These are phyloP conservation scores for Artemisia tridentata DNA, from an alignment of 129 eudicot species.

Conservation along the genomic window DNA sequence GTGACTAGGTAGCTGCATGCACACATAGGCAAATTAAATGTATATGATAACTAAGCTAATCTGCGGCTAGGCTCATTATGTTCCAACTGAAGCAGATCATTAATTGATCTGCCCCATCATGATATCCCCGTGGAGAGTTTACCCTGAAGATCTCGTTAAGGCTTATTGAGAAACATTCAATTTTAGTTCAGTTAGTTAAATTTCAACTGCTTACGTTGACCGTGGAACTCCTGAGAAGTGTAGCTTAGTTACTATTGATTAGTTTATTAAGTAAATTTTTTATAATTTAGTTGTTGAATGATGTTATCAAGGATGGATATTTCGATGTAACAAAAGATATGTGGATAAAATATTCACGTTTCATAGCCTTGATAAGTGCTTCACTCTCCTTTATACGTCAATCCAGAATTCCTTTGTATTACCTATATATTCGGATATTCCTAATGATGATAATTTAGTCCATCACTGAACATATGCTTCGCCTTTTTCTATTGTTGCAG, in stretches of 20 bases:
- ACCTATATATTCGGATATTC: conserved; percentile 4
- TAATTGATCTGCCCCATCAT: background rate
- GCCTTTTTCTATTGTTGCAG: conserved; percentile 39
- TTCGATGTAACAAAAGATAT: background rate
- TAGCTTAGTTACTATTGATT: conserved; percentile 2
- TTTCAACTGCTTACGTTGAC: conserved; percentile 11
- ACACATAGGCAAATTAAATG: background rate
- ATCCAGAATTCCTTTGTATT: background rate
- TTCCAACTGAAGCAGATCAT: conserved; percentile 1
- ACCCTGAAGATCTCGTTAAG: conserved; percentile 3
- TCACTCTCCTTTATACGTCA: conserved; percentile 9
- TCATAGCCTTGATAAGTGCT: conserved; percentile 16
- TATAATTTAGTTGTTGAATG: background rate
- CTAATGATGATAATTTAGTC: background rate
- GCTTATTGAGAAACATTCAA: background rate
- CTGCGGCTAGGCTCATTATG: background rate
- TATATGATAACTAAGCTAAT: background rate
- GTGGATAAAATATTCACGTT: background rate
- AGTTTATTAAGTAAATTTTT: background rate
- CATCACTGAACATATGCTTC: background rate
- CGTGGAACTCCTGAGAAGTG: conserved; percentile 13
- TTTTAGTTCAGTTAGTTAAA: conserved; percentile 15
- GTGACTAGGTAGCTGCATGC: background rate
- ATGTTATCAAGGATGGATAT: conserved; percentile 17
- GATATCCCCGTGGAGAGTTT: conserved; percentile 7